A percentile compares a stretch with the other conserved stretches of the same genome.
These are phyloP conservation scores for Chrysoporthe austroafricana DNA, from an alignment of 2,329 filamentous ascomycete species.

Conservation along the genomic window DNA sequence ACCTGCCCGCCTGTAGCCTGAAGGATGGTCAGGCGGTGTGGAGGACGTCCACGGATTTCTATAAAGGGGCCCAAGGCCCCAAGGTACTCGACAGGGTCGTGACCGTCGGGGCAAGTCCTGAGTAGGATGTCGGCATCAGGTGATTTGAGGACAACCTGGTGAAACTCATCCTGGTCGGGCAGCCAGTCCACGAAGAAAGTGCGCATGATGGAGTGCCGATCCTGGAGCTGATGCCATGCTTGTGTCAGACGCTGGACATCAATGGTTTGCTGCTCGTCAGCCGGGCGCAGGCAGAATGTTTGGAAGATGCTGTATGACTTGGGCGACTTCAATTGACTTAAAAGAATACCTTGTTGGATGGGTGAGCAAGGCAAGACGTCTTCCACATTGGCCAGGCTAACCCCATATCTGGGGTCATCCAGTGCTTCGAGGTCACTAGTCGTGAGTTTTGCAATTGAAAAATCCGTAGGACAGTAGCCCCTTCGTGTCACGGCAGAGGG, in stretches of 20 bases:
- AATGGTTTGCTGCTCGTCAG: constrained; percentile 27
- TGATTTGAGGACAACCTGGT: constrained; percentile 38
- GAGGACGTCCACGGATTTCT: not conserved
- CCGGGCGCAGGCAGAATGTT: not conserved
- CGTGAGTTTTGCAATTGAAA: not conserved
- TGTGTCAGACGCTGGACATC: constrained; percentile 18
- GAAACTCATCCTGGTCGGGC: constrained; percentile 33
- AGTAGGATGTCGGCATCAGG: constrained; percentile 21
- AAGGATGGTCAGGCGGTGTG: not conserved
- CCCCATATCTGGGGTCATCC: constrained; percentile 28
- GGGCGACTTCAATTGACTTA: constrained; percentile 39
- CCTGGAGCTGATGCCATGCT: constrained; percentile 34
- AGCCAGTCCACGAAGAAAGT: constrained; percentile 40
- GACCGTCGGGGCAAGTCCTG: constrained; percentile 5
- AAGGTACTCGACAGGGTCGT: not conserved
- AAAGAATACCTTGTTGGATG: constrained; percentile 42
- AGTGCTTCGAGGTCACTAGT: not conserved
- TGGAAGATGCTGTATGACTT: constrained; percentile 30
- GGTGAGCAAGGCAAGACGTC: constrained; percentile 45
- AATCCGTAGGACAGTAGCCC: not conserved
- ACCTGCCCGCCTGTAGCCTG: not conserved
- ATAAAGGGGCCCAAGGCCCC: not conserved
- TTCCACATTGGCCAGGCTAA: constrained; percentile 33
- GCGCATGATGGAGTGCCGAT: constrained; percentile 37
- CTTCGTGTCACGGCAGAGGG: not conserved